Base-by-base conservation (phyloP, 129 eudicot genomes). In the Deinandra increscens region DNA sequence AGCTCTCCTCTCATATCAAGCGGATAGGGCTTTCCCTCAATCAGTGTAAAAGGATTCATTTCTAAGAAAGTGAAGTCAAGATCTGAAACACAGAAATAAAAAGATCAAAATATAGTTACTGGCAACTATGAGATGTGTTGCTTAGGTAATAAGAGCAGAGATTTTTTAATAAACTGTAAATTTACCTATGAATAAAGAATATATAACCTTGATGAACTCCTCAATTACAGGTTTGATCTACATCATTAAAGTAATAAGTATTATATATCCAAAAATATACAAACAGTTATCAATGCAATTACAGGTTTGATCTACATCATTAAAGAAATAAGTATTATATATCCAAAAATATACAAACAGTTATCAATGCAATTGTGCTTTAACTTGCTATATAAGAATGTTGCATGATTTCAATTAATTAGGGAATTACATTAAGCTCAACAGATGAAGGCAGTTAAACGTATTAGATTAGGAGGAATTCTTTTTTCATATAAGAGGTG, bases 1-100 rank as follows among this genome's bases (percentile, higher is more conserved):
- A 94, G 99, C 59, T 94, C 99, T 78, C 99, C 99, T 81, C 99
- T 87, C 99, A 94, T 94, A 63, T 94, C 99, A 82, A 94, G 73
- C 66, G 99, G 99, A 85, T 94, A 94, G 13, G 99, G 99, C 82
- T 87, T 94, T 71, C 97, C 99, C 17, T 90, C 83, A 50, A 94
- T 87, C 82, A 94, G 65, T 45, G 97, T 80, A 80, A 94, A 94
- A 56, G 97, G 99, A 66, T 94, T 94, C 99, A 94, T 94, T 77
- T 94, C 99, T 12, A 94, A 84, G 87, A 94, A 94, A 67, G 96
- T 87, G 83, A 94, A 94, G 83, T 94, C 99, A 88, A 94, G 78
- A 74, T 94, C 99, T 94, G 66, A 62, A 26, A 26, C 45, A 69
- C 64, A 60, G 62, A 26, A 48, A 62, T 41, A 4, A 13, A 18